phyloP scores from a whole-genome alignment of 2,329 filamentous ascomycete genomes.

The Colletotrichum sp. region DNA sequence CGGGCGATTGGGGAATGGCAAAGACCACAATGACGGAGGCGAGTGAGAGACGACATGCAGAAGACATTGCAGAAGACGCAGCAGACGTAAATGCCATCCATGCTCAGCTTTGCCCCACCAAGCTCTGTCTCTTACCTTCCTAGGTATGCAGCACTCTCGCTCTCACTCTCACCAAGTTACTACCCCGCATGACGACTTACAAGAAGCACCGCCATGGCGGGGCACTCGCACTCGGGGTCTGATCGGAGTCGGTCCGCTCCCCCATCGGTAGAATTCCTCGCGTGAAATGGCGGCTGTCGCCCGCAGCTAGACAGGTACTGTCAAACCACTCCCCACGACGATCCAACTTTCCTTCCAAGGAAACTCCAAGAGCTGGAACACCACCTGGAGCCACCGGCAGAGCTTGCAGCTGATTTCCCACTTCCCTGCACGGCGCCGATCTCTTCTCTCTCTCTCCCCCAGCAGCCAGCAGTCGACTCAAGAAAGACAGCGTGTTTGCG shows the following conservation, averaged over 20 bases:
- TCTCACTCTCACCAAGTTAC: neutral
- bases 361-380: neutral
- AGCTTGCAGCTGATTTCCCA: neutral
- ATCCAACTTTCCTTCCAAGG: neutral
- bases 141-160: neutral
- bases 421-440: neutral
- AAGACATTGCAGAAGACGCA: neutral
- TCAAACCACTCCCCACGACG: neutral
- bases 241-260: neutral
- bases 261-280: neutral
- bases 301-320: neutral
- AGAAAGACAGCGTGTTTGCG: neutral
- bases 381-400: neutral
- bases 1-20: neutral
- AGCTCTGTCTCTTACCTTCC: neutral
- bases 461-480: neutral
- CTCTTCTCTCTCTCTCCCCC: neutral
- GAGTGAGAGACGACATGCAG: neutral
- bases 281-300: neutral
- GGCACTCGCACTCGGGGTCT: neutral
- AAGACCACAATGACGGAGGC: neutral
- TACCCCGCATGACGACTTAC: conserved; percentile 15
- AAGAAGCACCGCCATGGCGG: conserved; percentile 2
- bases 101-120: neutral
- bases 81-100: neutral